Conservation (phyloP, 2,329 filamentous ascomycete species). For the Ceratocystiopsis sp. region DNA sequence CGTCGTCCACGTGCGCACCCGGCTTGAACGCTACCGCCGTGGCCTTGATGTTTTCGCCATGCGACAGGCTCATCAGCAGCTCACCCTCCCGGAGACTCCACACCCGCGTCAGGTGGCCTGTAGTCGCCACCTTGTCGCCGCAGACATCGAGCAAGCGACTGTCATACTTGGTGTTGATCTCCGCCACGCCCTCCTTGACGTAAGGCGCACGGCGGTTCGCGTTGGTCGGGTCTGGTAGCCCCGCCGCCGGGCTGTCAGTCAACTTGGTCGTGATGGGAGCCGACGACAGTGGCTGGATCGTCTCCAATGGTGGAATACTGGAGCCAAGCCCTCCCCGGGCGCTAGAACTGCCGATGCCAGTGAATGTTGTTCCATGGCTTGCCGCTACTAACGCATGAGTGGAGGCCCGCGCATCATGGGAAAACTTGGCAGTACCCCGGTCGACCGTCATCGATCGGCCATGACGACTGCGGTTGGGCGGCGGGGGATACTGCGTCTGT, state of each 20-base stretch:
- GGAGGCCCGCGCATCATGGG: constrained; percentile 2
- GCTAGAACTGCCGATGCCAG: no score
- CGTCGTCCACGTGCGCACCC: constrained; percentile 55
- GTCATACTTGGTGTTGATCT: constrained; percentile 75
- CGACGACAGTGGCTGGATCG: no score
- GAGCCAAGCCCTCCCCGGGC: no score
- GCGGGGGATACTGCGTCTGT: constrained; percentile 19
- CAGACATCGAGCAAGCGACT: constrained; percentile 75
- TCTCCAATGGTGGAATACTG: no score
- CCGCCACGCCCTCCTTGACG: constrained; percentile 52
- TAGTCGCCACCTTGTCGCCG: constrained; percentile 73
- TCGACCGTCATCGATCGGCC: constrained; percentile 34
- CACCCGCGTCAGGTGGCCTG: constrained; percentile 69
- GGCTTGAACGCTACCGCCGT: constrained; percentile 78
- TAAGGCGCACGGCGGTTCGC: constrained; percentile 71
- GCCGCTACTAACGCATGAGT: no score
- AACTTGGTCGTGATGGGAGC: not conserved
- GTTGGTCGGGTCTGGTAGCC: constrained; percentile 71
- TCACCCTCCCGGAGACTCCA: constrained; percentile 79
- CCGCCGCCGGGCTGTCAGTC: not conserved
- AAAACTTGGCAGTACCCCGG: constrained; percentile 21
- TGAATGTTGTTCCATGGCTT: no score
- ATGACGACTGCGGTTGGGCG: constrained; percentile 23
- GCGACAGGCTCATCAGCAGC: constrained; percentile 60
- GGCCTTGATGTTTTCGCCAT: constrained; percentile 71